phyloP scores from a whole-genome alignment of 129 eudicot genomes.

The Logfia minima region DNA sequence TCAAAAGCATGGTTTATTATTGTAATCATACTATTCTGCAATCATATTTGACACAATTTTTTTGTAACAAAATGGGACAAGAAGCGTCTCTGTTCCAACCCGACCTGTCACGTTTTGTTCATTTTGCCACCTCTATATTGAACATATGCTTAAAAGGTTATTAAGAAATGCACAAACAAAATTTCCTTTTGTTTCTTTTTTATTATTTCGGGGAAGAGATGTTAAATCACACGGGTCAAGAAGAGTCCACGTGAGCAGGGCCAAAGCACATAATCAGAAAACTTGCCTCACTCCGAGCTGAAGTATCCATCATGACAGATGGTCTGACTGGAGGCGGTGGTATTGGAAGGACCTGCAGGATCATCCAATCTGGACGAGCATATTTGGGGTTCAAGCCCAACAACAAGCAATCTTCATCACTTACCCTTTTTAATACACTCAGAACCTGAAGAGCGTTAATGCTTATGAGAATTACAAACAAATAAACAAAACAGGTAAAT shows the following conservation, averaged over 20 bases:
- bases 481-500: not conserved
- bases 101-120: not conserved
- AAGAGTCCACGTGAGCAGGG: not conserved
- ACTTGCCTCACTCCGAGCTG: conserved; percentile 93
- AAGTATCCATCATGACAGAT: conserved; percentile 99
- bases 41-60: not conserved
- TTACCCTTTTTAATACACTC: conserved; percentile 75
- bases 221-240: not conserved
- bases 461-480: not conserved
- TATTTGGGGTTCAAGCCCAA: conserved; percentile 90
- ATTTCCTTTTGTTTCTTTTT: not conserved
- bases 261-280: conserved; percentile 4
- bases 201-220: not conserved
- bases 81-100: not conserved
- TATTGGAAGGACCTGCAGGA: conserved; percentile 90
- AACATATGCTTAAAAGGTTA: not conserved
- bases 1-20: not conserved
- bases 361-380: conserved; percentile 99
- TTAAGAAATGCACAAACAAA: not conserved
- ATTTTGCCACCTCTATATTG: not conserved
- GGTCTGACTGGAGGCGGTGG: conserved; percentile 99
- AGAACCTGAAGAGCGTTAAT: conserved; percentile 57
- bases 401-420: conserved; percentile 85
- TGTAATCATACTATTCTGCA: not conserved
- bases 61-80: not conserved